Conservation (phyloP, 2,329 filamentous ascomycete genomes). For the Colletotrichum melonis region DNA sequence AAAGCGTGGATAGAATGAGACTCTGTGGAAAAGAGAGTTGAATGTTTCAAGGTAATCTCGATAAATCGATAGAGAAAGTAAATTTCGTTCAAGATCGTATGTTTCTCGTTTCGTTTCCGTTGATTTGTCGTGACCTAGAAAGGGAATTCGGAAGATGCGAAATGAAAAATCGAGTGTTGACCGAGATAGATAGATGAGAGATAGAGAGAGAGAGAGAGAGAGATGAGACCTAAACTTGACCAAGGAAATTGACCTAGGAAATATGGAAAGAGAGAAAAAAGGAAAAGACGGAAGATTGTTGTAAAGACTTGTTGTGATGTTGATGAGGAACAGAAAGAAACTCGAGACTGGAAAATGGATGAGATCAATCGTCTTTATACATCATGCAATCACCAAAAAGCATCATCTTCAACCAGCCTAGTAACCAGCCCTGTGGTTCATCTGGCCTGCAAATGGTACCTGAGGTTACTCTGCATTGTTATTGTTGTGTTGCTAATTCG, state of each 20-base stretch:
- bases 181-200: constrained; percentile 17
- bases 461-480: constrained; percentile 6
- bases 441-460: not conserved
- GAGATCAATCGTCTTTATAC: constrained; percentile 27
- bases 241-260: constrained; percentile 38
- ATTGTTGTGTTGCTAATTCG: constrained; percentile 33
- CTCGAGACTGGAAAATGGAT: not conserved
- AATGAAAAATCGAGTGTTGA: constrained; percentile 32
- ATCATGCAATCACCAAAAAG: not conserved
- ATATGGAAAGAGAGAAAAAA: constrained; percentile 40
- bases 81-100: not conserved
- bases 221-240: constrained; percentile 38
- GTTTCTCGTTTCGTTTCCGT: not conserved
- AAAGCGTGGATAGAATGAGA: not conserved
- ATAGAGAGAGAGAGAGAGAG: constrained; percentile 34
- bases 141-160: not conserved
- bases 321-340: constrained; percentile 8
- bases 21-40: not conserved
- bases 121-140: not conserved
- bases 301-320: constrained; percentile 23
- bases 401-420: not conserved
- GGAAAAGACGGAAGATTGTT: constrained; percentile 39
- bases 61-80: not conserved
- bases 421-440: not conserved
- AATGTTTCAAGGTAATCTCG: not conserved